phyloP scores from a whole-genome alignment of 2,329 filamentous ascomycete species.

The Trichophyton verrucosum region DNA sequence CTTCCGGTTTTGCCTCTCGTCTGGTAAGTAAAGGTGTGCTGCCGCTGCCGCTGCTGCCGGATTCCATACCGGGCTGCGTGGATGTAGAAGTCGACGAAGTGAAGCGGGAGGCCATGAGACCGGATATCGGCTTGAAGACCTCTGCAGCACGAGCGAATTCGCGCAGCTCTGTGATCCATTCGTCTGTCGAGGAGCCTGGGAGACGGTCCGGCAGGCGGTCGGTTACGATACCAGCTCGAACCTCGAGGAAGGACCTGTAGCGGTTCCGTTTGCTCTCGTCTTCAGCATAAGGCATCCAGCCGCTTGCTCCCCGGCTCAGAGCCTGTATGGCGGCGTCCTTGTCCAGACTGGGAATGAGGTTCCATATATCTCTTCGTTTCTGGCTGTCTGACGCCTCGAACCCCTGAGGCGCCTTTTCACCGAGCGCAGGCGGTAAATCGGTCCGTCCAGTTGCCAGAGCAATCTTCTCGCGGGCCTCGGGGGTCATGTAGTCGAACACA shows the following conservation, averaged over 20 bases:
- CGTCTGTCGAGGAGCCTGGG: conserved; percentile 46
- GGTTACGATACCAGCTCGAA: conserved; percentile 50
- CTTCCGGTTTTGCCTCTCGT: conserved; percentile 46
- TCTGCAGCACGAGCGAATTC: conserved; percentile 64
- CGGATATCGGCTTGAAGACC: conserved; percentile 85
- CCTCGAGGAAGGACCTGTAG: conserved; percentile 70
- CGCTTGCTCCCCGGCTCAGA: conserved; percentile 50
- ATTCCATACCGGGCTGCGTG: conserved; percentile 11
- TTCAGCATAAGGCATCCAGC: conserved; percentile 74
- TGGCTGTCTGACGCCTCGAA: conserved; percentile 53
- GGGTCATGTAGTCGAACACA: conserved; percentile 82
- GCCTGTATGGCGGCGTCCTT: conserved; percentile 56
- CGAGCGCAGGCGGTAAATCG: conserved; percentile 63
- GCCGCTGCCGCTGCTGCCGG: conserved; percentile 17
- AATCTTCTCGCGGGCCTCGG: conserved; percentile 63
- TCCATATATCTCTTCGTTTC: conserved; percentile 45
- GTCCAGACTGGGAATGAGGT: conserved; percentile 52
- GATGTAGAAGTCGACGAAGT: conserved; percentile 46
- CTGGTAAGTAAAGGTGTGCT: conserved; percentile 36
- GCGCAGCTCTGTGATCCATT: conserved; percentile 66
- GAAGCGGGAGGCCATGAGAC: conserved; percentile 86
- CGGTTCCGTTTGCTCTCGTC: conserved; percentile 66
- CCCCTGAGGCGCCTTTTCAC: conserved; percentile 56
- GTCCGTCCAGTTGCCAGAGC: conserved; percentile 60
- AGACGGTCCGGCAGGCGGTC: conserved; percentile 46